phyloP scores from a whole-genome alignment of 1,284 basidiomycete species.

The Boletus calvinii region DNA sequence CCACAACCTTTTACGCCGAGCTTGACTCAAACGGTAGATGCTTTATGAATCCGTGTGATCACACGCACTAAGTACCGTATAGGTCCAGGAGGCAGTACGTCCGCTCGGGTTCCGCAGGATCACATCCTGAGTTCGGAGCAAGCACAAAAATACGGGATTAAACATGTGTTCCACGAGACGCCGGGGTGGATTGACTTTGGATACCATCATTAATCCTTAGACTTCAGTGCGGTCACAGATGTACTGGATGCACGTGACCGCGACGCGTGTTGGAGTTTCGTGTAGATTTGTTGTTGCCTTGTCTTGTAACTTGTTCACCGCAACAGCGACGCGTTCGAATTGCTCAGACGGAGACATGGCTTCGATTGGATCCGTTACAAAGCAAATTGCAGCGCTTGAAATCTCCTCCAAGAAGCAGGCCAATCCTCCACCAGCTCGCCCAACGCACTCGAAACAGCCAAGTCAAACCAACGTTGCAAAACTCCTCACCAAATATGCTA shows the following conservation, averaged over 20 bases:
- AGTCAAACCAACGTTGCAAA: constrained; percentile 60
- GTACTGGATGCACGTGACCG: constrained; percentile 25
- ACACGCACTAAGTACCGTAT: constrained; percentile 10
- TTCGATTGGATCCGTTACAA: constrained; percentile 44
- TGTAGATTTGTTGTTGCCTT: background rate
- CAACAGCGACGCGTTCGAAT: background rate
- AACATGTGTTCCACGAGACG: constrained; percentile 47
- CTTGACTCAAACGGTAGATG: constrained; percentile 49
- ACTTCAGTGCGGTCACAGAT: background rate
- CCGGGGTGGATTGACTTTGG: constrained; percentile 57
- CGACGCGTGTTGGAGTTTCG: constrained; percentile 24
- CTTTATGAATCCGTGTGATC: background rate
- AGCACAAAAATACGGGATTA: constrained; percentile 44
- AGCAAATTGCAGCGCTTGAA: constrained; percentile 50
- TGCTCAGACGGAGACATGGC: constrained; percentile 34
- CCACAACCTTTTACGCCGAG: constrained; percentile 62
- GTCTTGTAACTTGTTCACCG: background rate
- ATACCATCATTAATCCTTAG: constrained; percentile 36
- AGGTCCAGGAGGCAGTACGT: constrained; percentile 58
- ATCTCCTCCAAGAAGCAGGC: constrained; percentile 45
- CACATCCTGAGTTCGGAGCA: constrained; percentile 45
- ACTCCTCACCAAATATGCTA: constrained; percentile 64
- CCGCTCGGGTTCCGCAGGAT: constrained; percentile 44
- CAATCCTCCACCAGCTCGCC: constrained; percentile 30
- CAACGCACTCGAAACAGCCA: constrained; percentile 50